Conservation (phyloP, 176 grass and related monocot species). For the Thinopyrum elongatum region DNA sequence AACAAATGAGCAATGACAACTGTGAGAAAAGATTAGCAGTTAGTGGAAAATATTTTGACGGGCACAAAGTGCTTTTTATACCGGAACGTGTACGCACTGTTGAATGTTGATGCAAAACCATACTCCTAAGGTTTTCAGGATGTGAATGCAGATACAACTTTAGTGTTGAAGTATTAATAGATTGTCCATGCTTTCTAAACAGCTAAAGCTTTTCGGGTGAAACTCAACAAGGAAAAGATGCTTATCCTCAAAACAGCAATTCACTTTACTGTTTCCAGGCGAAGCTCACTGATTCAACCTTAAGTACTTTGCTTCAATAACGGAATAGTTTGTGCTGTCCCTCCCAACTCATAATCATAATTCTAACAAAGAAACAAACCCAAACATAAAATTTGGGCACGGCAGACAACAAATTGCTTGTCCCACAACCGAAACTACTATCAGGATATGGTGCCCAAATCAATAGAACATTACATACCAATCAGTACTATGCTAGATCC, state of each 20-base stretch:
- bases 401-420: not conserved
- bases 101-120: conserved; percentile 7
- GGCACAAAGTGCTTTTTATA: not conserved
- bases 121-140: not conserved
- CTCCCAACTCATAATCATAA: conserved; percentile 10
- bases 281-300: conserved; percentile 21
- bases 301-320: not conserved
- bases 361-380: not conserved
- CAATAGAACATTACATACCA: conserved; percentile 3
- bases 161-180: not conserved
- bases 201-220: not conserved
- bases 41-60: not conserved
- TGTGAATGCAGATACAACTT: not conserved
- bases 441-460: not conserved
- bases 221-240: conserved; percentile 20
- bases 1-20: conserved; percentile 4
- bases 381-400: conserved; percentile 25
- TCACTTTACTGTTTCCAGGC: not conserved
- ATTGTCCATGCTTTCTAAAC: not conserved
- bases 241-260: not conserved
- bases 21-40: not conserved
- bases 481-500: conserved; percentile 2
- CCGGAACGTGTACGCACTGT: not conserved
- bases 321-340: not conserved
- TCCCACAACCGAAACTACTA: conserved; percentile 11